Evolutionary conservation across 2,329 filamentous ascomycete species (phyloP).

Genomic region (Didymella sp.): DNA sequence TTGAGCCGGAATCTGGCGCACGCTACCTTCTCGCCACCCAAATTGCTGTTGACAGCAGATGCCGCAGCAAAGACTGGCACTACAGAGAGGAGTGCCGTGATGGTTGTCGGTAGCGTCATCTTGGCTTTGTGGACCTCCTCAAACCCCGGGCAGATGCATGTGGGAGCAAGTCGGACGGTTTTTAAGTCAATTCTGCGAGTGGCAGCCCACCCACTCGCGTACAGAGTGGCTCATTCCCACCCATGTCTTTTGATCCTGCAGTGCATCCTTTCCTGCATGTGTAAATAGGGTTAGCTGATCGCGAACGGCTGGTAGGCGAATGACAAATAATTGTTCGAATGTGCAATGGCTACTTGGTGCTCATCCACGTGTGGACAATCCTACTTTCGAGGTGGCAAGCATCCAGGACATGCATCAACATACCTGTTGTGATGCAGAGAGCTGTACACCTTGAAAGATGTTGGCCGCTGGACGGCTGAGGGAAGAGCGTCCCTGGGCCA

Average conservation of each 20-base stretch:
- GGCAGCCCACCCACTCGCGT: too few relatives aligned
- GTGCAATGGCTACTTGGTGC: too few relatives aligned
- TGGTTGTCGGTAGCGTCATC: not conserved
- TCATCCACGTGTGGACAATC: too few relatives aligned
- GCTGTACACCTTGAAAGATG: too few relatives aligned
- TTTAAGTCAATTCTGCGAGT: too few relatives aligned
- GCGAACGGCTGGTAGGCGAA: not conserved
- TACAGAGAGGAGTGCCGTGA: not conserved
- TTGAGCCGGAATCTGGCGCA: slow-evolving; percentile 8
- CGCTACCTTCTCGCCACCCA: slow-evolving; percentile 6
- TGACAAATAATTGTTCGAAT: not conserved
- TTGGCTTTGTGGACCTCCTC: not conserved
- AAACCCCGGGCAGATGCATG: not conserved
- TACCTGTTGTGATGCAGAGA: not conserved
- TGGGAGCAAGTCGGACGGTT: too few relatives aligned
- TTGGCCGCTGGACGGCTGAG: not conserved
- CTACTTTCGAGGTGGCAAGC: not conserved
- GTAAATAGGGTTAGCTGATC: not conserved
- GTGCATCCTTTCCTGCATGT: not conserved
- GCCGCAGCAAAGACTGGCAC: not conserved
- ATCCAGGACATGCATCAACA: not conserved
- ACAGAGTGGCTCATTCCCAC: not conserved
- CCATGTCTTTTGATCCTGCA: slow-evolving; percentile 6
- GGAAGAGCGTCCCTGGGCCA: not conserved
- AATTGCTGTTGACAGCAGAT: not conserved